A percentile compares a stretch with the other conserved stretches of the same genome.
Evolutionary conservation across 73 alveolate species (phyloP).

Genomic region (Stentor roeselii): DNA sequence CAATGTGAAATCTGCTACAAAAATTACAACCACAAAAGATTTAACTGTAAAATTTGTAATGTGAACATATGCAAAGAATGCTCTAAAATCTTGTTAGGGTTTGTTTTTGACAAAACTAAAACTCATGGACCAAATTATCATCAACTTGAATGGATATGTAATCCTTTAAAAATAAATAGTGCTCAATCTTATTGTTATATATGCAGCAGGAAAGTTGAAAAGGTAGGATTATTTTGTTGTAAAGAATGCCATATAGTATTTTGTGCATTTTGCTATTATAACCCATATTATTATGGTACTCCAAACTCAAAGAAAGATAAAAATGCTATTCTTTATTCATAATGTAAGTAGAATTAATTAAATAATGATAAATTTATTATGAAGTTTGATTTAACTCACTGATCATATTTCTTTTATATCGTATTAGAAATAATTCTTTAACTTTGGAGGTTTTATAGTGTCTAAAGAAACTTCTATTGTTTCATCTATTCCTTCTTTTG

Average conservation of each 20-base stretch:
- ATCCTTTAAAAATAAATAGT: too few species aligned
- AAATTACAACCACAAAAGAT: not conserved
- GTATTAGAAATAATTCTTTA: too few species aligned
- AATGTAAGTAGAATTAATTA: too few species aligned
- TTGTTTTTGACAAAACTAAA: not conserved
- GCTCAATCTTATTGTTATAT: not conserved
- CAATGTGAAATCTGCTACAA: not conserved
- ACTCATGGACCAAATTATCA: constrained; percentile 3
- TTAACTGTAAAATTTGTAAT: not conserved
- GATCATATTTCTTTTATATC: too few species aligned
- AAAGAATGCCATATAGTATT: not conserved
- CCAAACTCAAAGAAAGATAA: too few species aligned
- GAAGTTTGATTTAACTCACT: too few species aligned
- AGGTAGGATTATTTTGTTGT: not conserved
- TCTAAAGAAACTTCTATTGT: too few species aligned
- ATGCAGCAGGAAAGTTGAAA: not conserved
- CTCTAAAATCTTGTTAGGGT: not conserved
- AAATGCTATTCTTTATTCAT: too few species aligned
- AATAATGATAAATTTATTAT: too few species aligned
- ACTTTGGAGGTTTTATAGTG: too few species aligned
- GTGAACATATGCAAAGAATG: not conserved
- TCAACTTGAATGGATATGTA: not conserved
- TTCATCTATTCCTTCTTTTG: too few species aligned
- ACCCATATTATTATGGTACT: too few species aligned
- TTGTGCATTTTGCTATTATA: not conserved